Percentiles rank a stretch among this genome's conserved stretches.
phyloP scores from a whole-genome alignment of 1,284 basidiomycete genomes.

The Apiotrichum akiyoshidainum region DNA sequence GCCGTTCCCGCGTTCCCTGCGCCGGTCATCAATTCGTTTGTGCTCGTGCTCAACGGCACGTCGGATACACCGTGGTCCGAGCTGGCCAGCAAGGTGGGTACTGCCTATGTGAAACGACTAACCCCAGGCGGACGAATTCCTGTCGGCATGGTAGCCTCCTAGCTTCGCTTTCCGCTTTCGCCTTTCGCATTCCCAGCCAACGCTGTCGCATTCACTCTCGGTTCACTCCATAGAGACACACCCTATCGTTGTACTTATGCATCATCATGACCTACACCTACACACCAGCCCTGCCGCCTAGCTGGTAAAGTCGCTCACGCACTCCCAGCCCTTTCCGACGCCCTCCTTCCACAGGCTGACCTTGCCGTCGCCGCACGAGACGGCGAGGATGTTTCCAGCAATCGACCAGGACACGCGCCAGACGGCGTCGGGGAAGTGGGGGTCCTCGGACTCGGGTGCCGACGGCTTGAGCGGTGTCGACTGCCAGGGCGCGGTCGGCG shows the following conservation, averaged over 20 bases:
- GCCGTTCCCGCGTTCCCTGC: slow-evolving; percentile 18
- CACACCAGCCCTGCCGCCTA: slow-evolving; percentile 38
- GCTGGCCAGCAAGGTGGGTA: slow-evolving; percentile 27
- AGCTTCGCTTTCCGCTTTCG: neutral
- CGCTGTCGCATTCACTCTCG: neutral
- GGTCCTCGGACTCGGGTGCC: slow-evolving; percentile 50
- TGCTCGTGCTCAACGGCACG: slow-evolving; percentile 35
- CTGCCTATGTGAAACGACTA: neutral
- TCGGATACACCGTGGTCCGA: slow-evolving; percentile 28
- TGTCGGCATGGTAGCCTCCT: slow-evolving; percentile 10
- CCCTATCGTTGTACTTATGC: slow-evolving; percentile 18
- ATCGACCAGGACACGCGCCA: slow-evolving; percentile 98
- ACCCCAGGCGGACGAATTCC: slow-evolving; percentile 25
- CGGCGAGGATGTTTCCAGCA: slow-evolving; percentile 92
- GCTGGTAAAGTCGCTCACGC: slow-evolving; percentile 86
- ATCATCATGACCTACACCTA: slow-evolving; percentile 13
- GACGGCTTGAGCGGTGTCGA: slow-evolving; percentile 81
- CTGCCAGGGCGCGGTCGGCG: slow-evolving; percentile 73
- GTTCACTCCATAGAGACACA: slow-evolving; percentile 1
- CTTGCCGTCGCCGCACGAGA: slow-evolving; percentile 97
- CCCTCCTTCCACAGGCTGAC: slow-evolving; percentile 99
- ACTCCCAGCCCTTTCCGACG: slow-evolving; percentile 93
- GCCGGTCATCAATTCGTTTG: slow-evolving; percentile 16
- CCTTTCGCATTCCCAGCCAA: neutral
- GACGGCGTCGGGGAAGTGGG: slow-evolving; percentile 89